phyloP scores from a whole-genome alignment of 129 eudicot species.

The sunflower (Helianthus annuus) region DNA sequence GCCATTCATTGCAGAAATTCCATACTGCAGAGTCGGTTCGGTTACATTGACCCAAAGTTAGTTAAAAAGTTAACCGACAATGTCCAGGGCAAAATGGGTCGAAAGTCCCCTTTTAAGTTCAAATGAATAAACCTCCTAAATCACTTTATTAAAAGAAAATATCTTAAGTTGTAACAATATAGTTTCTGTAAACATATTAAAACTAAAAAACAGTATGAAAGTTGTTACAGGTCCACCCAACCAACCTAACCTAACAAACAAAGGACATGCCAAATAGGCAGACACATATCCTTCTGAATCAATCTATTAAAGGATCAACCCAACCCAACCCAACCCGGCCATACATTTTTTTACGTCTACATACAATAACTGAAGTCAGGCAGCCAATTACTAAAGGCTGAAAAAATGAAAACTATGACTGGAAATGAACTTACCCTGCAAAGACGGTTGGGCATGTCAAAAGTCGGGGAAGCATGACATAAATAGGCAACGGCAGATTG shows the following conservation, averaged over 20 bases:
- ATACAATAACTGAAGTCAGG: slow-evolving; percentile 5
- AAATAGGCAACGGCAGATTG: slow-evolving; percentile 61
- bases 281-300: background rate
- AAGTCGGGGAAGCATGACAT: slow-evolving; percentile 73
- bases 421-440: slow-evolving; percentile 63
- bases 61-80: no score
- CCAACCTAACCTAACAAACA: background rate
- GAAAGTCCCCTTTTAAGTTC: background rate
- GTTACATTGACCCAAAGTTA: background rate
- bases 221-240: background rate
- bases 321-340: background rate
- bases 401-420: slow-evolving; percentile 6
- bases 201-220: background rate
- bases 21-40: no score
- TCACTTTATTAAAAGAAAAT: background rate
- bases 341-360: background rate
- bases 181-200: no score
- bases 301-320: background rate
- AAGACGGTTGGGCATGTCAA: slow-evolving; percentile 80
- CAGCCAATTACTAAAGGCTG: background rate
- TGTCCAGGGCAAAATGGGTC: background rate
- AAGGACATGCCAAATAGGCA: background rate
- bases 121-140: slow-evolving; percentile 3
- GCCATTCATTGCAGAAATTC: background rate
- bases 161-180: background rate